phyloP scores from a whole-genome alignment of 306 rosid species.

The Cucumis cinereus region DNA sequence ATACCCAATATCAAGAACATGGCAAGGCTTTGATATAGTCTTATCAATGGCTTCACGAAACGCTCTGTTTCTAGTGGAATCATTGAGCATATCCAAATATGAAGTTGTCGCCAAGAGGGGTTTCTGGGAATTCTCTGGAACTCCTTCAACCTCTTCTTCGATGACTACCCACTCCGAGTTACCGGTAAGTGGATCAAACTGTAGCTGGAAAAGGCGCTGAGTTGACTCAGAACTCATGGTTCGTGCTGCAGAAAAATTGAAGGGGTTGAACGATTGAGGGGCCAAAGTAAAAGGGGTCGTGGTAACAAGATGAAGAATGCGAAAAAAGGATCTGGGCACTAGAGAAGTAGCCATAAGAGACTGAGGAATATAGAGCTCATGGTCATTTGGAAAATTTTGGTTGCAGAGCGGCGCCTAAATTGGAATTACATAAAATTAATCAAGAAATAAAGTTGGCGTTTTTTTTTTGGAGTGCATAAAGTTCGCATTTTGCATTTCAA shows the following conservation, averaged over 20 bases:
- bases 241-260: constrained; percentile 16
- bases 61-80: constrained; percentile 55
- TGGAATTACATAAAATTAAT: background rate
- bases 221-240: constrained; percentile 43
- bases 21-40: constrained; percentile 55
- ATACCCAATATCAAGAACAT: constrained; percentile 85
- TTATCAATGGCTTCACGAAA: constrained; percentile 65
- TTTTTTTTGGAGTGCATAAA: background rate
- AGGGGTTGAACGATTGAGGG: background rate
- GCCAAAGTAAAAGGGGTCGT: background rate
- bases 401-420: background rate
- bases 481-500: no score
- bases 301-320: constrained; percentile 7
- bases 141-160: constrained; percentile 35
- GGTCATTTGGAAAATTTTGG: background rate
- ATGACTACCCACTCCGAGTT: constrained; percentile 88
- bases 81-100: constrained; percentile 89
- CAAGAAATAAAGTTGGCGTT: background rate
- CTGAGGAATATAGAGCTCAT: background rate
- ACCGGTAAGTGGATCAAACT: constrained; percentile 65
- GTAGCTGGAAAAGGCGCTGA: constrained; percentile 67
- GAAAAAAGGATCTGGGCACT: constrained; percentile 24
- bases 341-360: constrained; percentile 3
- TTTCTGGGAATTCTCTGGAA: constrained; percentile 17
- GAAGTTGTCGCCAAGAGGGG: constrained; percentile 65